phyloP scores from a whole-genome alignment of 106 monocot species.

The Agapanthus africanus region DNA sequence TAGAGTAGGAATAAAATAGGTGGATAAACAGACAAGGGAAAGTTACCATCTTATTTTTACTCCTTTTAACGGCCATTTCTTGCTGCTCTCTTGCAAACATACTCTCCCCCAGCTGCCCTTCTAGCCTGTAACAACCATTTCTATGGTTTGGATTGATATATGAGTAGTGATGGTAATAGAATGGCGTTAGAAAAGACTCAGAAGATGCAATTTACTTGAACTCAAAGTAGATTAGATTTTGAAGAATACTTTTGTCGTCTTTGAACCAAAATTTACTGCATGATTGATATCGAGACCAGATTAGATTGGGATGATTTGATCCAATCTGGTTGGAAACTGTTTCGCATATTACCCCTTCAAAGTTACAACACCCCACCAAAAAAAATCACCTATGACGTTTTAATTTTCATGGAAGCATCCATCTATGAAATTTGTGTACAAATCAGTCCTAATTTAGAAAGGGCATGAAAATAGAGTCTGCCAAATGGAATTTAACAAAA shows the following conservation, averaged over 20 bases:
- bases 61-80: background rate
- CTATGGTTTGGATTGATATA: background rate
- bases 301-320: background rate
- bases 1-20: background rate
- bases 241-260: background rate
- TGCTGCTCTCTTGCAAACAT: background rate
- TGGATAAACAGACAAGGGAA: background rate
- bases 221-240: background rate
- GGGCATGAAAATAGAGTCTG: background rate
- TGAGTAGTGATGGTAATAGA: background rate
- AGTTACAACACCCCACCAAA: too few species aligned
- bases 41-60: too few species aligned
- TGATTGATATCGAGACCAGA: background rate
- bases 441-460: background rate
- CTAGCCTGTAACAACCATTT: background rate
- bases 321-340: background rate
- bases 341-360: background rate
- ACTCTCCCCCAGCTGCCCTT: background rate
- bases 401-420: background rate
- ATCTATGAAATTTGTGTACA: background rate
- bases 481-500: background rate
- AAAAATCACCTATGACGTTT: too few species aligned
- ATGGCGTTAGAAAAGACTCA: background rate
- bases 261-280: background rate
- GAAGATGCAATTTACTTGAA: background rate